Conservation (phyloP, 768 basidiomycete species). For the Termitomyces sp. region DNA sequence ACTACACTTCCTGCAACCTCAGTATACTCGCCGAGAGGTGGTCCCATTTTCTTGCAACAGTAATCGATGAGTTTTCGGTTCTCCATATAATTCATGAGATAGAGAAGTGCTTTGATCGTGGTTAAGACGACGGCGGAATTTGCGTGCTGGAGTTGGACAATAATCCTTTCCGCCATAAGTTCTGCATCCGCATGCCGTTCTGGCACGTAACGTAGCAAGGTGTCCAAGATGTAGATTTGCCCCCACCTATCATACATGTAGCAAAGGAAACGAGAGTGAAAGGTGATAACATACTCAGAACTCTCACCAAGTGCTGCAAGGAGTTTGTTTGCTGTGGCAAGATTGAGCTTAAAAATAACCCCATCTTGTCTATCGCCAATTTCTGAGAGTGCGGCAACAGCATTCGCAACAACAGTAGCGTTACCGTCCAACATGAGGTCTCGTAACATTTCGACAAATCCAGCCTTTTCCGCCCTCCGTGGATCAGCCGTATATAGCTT, state of each 20-base stretch:
- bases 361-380: slow-evolving; percentile 94
- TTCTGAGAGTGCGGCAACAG: slow-evolving; percentile 94
- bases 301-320: slow-evolving; percentile 90
- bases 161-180: slow-evolving; percentile 91
- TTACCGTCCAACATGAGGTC: slow-evolving; percentile 92
- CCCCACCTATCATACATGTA: slow-evolving; percentile 71
- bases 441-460: slow-evolving; percentile 86
- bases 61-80: slow-evolving; percentile 78
- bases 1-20: neutral
- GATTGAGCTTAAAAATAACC: slow-evolving; percentile 86
- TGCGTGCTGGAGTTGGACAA: slow-evolving; percentile 92
- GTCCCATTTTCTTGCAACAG: slow-evolving; percentile 97
- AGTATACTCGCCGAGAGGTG: slow-evolving; percentile 72
- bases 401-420: slow-evolving; percentile 96
- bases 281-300: slow-evolving; percentile 72
- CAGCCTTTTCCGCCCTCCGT: slow-evolving; percentile 78
- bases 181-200: slow-evolving; percentile 85
- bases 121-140: slow-evolving; percentile 99
- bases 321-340: slow-evolving; percentile 83
- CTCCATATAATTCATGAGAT: slow-evolving; percentile 99
- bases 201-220: slow-evolving; percentile 90
- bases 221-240: slow-evolving; percentile 96
- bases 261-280: neutral
- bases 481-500: slow-evolving; percentile 91
- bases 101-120: slow-evolving; percentile 93